Base-by-base conservation (phyloP, 1,284 basidiomycete genomes). In the Tilletia caries region DNA sequence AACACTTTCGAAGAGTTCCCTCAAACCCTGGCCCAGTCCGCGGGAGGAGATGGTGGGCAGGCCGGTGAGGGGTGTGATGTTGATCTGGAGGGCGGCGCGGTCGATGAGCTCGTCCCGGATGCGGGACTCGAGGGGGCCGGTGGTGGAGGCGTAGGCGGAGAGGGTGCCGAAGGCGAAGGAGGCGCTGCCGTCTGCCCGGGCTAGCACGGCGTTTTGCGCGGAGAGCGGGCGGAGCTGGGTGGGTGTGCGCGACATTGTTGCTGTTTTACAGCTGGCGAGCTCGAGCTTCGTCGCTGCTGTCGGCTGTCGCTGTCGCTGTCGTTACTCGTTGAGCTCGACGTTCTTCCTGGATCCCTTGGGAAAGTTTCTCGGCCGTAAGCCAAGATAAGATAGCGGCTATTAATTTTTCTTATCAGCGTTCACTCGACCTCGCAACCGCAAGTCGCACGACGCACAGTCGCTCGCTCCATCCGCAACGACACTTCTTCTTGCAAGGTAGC, bases 91-190 rank as follows among this genome's bases (percentile, higher is more conserved):
- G 0, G 86, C 85, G 0, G 87, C 85, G 68, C 82, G 74, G 67
- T 86, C 85, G 2, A 86, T 85, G 43, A 85, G 80, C 73, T 88
- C 87, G 70, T 88, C 86, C 37, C 85, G 83, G 18, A 87, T 76
- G 54, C 86, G 80, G 0, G 87, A 86, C 74, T 87, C 87, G 15
- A 84, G 82, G 1, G 87, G 87, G 3, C 87, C 87, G 12, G 84
- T 82, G 37, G 86, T 82, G 0, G 85, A 84, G 0, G 86, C 86
- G 4, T 87, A 71, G 0, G 84, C 80, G 20, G 83, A 73, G 13
- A 77, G 76, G 4, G 83, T 76, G 37, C 78, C 78, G 37, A 72
- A 78, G n/a, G 69, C 69, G 68, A 79, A 79, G 13, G 70, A 71
- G 37, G 74, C 75, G 65, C 75, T 76, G 43, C 76, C 78, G 44